phyloP scores from a whole-genome alignment of 2,329 filamentous ascomycete species.

The Teratosphaeria viscida region DNA sequence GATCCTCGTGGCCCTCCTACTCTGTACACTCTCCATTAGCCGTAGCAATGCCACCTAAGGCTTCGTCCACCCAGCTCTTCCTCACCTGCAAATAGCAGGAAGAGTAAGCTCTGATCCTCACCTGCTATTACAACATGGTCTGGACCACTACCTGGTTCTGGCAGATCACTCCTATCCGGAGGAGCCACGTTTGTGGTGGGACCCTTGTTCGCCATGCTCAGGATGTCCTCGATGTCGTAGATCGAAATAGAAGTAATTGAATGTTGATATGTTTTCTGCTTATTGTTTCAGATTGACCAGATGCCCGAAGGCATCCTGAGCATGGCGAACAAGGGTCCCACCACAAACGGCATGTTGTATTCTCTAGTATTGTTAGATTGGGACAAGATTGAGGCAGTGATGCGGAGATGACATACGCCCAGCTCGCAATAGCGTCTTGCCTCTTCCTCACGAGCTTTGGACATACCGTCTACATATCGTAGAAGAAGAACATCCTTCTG shows the following conservation, averaged over 20 bases:
- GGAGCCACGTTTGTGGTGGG: too few relatives aligned
- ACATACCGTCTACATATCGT: slow-evolving; percentile 49
- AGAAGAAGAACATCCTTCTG: slow-evolving; percentile 46
- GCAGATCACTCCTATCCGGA: slow-evolving; percentile 31
- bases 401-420: slow-evolving; percentile 7
- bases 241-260: too few relatives aligned
- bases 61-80: slow-evolving; percentile 27
- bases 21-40: slow-evolving; percentile 15
- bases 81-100: slow-evolving; percentile 48
- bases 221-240: too few relatives aligned
- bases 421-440: slow-evolving; percentile 47
- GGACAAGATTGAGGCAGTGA: too few relatives aligned
- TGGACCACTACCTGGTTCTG: slow-evolving; percentile 43
- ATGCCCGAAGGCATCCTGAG: too few relatives aligned
- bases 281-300: too few relatives aligned
- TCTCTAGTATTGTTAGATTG: too few relatives aligned
- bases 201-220: too few relatives aligned
- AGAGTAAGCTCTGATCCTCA: slow-evolving; percentile 47
- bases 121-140: slow-evolving; percentile 50
- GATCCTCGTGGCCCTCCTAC: slow-evolving; percentile 20
- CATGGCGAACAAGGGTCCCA: too few relatives aligned
- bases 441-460: slow-evolving; percentile 54
- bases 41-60: slow-evolving; percentile 4
- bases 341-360: too few relatives aligned
- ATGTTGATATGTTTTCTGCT: too few relatives aligned